Percentiles rank a stretch among this genome's conserved stretches.
These are phyloP conservation scores for Colletotrichum falcatum DNA, from an alignment of 2,329 filamentous ascomycete species.

Conservation along the genomic window DNA sequence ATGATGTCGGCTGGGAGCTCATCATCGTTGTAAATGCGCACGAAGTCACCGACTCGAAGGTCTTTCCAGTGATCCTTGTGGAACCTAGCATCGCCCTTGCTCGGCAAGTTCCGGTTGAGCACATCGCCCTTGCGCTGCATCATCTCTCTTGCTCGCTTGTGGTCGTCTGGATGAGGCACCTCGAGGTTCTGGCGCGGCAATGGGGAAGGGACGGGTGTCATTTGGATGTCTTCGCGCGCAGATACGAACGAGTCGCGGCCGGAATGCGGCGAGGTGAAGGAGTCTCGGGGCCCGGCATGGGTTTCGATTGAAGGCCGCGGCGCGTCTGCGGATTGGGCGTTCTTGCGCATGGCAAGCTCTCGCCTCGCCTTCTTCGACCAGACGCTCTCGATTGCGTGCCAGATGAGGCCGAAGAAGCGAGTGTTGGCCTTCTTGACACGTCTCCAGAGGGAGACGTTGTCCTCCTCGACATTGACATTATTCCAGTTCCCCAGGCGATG, in stretches of 20 bases:
- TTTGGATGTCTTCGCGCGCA: conserved; percentile 81
- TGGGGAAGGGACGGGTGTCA: conserved; percentile 94
- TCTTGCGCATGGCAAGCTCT: conserved; percentile 63
- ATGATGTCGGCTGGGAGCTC: conserved; percentile 95
- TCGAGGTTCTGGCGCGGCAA: conserved; percentile 60
- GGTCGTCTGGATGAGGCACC: conserved; percentile 53
- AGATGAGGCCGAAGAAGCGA: conserved; percentile 66
- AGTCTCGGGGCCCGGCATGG: conserved; percentile 63
- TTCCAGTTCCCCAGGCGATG: conserved; percentile 89
- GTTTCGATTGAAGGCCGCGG: conserved; percentile 73
- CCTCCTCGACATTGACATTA: conserved; percentile 93
- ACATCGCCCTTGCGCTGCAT: conserved; percentile 67
- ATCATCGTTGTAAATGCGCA: conserved; percentile 96
- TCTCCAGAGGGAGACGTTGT: conserved; percentile 88
- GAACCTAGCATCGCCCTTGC: conserved; percentile 81
- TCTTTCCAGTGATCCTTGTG: conserved; percentile 97
- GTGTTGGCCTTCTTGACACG: conserved; percentile 90
- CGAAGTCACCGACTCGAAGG: conserved; percentile 93
- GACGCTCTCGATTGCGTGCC: conserved; percentile 58
- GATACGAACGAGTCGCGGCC: conserved; percentile 64
- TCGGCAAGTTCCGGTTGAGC: conserved; percentile 76
- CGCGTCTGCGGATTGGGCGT: conserved; percentile 51
- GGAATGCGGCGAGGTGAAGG: conserved; percentile 59
- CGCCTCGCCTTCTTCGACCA: conserved; percentile 65
- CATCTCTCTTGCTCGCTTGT: conserved; percentile 53